Evolutionary conservation across 345 rosid species (phyloP).

Genomic region (Populus pruinosa): DNA sequence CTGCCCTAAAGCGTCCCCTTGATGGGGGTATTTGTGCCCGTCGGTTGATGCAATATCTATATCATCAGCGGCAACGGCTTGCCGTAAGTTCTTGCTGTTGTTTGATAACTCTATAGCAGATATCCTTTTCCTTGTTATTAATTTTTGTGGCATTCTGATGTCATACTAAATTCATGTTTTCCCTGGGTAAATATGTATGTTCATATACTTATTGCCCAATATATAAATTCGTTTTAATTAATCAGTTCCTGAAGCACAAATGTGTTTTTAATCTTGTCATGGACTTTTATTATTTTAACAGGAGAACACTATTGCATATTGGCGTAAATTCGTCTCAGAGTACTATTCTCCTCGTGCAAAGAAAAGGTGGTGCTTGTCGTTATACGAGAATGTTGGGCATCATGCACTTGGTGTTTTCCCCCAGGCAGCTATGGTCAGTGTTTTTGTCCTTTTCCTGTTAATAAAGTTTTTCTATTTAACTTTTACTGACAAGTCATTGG

Average conservation of each 20-base stretch:
- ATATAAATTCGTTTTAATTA: constrained; percentile 1
- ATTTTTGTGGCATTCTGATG: not conserved
- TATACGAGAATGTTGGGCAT: constrained; percentile 83
- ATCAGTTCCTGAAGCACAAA: constrained; percentile 3
- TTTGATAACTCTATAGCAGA: not conserved
- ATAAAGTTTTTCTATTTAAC: not conserved
- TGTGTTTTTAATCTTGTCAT: constrained; percentile 4
- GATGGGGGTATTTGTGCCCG: constrained; percentile 90
- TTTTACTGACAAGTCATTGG: not conserved
- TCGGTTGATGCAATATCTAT: constrained; percentile 90
- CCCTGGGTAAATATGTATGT: not conserved
- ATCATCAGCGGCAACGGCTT: constrained; percentile 89
- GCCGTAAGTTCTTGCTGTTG: constrained; percentile 47
- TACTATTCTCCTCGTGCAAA: constrained; percentile 95
- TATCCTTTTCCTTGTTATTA: not conserved
- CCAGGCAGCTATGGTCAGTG: constrained; percentile 81
- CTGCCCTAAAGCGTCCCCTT: constrained; percentile 50
- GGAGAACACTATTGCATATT: constrained; percentile 83
- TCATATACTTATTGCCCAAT: not conserved
- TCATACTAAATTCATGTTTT: not conserved
- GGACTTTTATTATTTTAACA: constrained; percentile 32
- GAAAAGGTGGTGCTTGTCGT: constrained; percentile 95
- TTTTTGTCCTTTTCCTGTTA: constrained; percentile 2
- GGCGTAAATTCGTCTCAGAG: constrained; percentile 93
- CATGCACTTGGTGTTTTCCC: constrained; percentile 95